Conservation (phyloP, 2,329 filamentous ascomycete genomes). For the Metarhizium rileyi region DNA sequence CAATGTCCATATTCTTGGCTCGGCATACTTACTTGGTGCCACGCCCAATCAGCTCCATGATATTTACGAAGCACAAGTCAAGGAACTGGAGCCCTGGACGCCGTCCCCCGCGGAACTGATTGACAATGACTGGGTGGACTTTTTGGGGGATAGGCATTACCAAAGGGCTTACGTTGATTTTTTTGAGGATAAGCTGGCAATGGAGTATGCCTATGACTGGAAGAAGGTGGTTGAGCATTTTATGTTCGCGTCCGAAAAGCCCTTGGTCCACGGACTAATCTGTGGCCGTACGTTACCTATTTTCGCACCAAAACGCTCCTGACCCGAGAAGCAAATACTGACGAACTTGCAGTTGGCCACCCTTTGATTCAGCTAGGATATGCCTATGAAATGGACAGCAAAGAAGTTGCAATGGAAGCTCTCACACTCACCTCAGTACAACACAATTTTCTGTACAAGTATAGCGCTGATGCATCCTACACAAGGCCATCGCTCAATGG, state of each 20-base stretch:
- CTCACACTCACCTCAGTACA: constrained; percentile 55
- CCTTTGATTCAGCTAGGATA: constrained; percentile 94
- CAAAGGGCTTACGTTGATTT: constrained; percentile 90
- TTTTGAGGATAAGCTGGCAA: constrained; percentile 82
- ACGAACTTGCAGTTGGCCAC: constrained; percentile 57
- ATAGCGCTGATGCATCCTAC: constrained; percentile 64
- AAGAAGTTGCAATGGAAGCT: constrained; percentile 82
- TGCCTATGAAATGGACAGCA: constrained; percentile 77
- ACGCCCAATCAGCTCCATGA: constrained; percentile 61
- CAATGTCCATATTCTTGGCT: constrained; percentile 69
- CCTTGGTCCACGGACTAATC: constrained; percentile 72
- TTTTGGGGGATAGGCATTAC: constrained; percentile 67
- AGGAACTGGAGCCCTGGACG: constrained; percentile 66
- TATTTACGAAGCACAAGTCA: constrained; percentile 70
- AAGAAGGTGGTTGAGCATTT: constrained; percentile 66
- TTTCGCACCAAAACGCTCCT: neutral
- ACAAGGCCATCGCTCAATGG: constrained; percentile 52
- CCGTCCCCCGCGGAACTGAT: constrained; percentile 79
- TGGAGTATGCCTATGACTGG: constrained; percentile 72
- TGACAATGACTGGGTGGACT: constrained; percentile 77
- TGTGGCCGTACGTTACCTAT: constrained; percentile 53
- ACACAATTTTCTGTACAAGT: constrained; percentile 53
- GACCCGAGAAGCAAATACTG: constrained; percentile 7
- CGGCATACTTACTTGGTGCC: constrained; percentile 78
- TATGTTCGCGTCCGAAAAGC: constrained; percentile 62